phyloP scores from a whole-genome alignment of 2,329 filamentous ascomycete genomes.

The Amauroascus verrucosus region DNA sequence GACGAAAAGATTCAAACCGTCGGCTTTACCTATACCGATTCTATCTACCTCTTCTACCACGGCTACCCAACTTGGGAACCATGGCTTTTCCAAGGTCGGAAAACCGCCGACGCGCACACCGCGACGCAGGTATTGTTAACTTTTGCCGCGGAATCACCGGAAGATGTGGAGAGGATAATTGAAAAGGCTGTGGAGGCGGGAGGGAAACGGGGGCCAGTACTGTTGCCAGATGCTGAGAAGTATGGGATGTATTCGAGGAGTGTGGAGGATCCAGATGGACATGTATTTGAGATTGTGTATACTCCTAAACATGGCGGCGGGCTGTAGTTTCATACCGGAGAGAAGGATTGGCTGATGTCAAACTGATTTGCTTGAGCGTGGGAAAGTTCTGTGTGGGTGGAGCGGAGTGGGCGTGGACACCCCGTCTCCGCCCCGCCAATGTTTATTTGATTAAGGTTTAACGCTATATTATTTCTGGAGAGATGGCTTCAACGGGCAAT shows the following conservation, averaged over 20 bases:
- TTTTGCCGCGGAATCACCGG: constrained; percentile 6
- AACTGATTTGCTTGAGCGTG: background rate
- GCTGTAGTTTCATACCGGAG: too few relatives aligned
- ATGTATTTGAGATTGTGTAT: constrained; percentile 13
- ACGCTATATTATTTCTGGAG: background rate
- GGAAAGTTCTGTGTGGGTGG: background rate
- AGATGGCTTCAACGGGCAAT: background rate
- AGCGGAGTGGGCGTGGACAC: background rate
- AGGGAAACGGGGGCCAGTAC: constrained; percentile 9
- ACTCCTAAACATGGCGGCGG: background rate
- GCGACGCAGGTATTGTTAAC: constrained; percentile 7
- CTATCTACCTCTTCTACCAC: constrained; percentile 10
- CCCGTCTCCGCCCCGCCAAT: background rate
- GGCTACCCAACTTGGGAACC: constrained; percentile 1
- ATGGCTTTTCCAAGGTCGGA: constrained; percentile 9
- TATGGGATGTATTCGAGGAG: constrained; percentile 11
- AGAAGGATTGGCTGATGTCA: too few relatives aligned
- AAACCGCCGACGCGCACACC: constrained; percentile 2
- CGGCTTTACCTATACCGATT: constrained; percentile 7
- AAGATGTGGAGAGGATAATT: constrained; percentile 9
- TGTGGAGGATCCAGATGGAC: constrained; percentile 11
- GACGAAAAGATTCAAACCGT: background rate
- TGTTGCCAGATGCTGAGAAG: constrained; percentile 10
- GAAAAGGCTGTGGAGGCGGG: constrained; percentile 11
- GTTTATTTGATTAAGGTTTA: background rate